These are phyloP conservation scores for Fusarium vanettenii DNA, from an alignment of 2,329 filamentous ascomycete species.

Conservation along the genomic window DNA sequence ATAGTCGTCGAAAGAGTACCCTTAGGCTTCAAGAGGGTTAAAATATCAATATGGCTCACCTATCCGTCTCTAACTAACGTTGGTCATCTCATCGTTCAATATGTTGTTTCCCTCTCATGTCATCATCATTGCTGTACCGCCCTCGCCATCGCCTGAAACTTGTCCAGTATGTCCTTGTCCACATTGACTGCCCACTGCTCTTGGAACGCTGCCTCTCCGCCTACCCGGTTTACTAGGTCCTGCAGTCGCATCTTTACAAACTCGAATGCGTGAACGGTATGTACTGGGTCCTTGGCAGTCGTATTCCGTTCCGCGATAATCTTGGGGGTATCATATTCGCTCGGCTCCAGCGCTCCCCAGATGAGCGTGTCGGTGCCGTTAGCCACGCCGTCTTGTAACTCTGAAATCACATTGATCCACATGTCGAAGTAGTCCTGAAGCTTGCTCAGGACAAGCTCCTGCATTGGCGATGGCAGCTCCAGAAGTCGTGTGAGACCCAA, in stretches of 20 bases:
- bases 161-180: constrained; percentile 75
- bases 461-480: constrained; percentile 69
- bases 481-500: constrained; percentile 79
- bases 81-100: constrained; percentile 35
- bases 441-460: constrained; percentile 67
- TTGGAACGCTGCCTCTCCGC: constrained; percentile 75
- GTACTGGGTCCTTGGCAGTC: constrained; percentile 72
- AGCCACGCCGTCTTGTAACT: constrained; percentile 71
- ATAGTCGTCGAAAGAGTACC: not conserved
- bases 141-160: constrained; percentile 61
- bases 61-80: constrained; percentile 20
- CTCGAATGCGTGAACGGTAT: constrained; percentile 70
- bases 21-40: not conserved
- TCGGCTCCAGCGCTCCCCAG: constrained; percentile 54
- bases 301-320: constrained; percentile 65
- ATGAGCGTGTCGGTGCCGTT: constrained; percentile 65
- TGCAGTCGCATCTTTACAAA: constrained; percentile 74
- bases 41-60: not conserved
- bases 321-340: constrained; percentile 68
- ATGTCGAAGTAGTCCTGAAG: constrained; percentile 80
- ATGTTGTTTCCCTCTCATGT: constrained; percentile 7
- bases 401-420: constrained; percentile 78
- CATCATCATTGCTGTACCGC: constrained; percentile 30
- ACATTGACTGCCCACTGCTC: constrained; percentile 79
- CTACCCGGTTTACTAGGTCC: constrained; percentile 67